Percentiles rank a stretch among this genome's conserved stretches.
phyloP scores from a whole-genome alignment of 768 basidiomycete species.

The Tylopilus plumbeoviolaceoides region DNA sequence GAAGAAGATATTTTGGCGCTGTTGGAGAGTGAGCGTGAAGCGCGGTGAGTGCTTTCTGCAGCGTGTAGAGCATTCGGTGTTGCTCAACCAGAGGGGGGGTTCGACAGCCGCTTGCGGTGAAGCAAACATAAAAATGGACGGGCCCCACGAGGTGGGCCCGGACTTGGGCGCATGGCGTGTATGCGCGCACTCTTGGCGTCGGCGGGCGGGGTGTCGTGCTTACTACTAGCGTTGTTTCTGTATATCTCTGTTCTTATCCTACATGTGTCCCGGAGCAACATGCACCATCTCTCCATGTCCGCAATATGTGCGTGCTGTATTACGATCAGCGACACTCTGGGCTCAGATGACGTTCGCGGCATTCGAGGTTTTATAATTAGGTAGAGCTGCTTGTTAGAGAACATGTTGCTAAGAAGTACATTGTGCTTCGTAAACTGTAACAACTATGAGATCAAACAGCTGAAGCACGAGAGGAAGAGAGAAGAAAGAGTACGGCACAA shows the following conservation, averaged over 20 bases:
- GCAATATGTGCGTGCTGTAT: background rate
- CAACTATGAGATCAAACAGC: conserved; percentile 29
- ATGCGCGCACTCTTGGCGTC: background rate
- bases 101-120: conserved; percentile 23
- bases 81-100: background rate
- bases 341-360: background rate
- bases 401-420: conserved; percentile 29
- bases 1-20: conserved; percentile 96
- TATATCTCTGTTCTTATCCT: conserved; percentile 3
- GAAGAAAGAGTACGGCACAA: conserved; percentile 5
- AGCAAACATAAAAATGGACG: background rate
- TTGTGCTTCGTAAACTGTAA: conserved; percentile 25
- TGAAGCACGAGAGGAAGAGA: conserved; percentile 17
- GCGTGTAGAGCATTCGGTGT: background rate
- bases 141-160: too few relatives aligned
- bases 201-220: too few relatives aligned
- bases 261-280: background rate
- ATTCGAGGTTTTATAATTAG: background rate
- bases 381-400: conserved; percentile 13
- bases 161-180: too few relatives aligned
- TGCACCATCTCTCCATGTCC: background rate
- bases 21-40: conserved; percentile 98
- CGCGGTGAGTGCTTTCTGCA: conserved; percentile 61
- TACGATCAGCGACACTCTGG: background rate
- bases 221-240: conserved; percentile 4